Conservation (phyloP, 208 protist species). For the Hexamita inflata region DNA sequence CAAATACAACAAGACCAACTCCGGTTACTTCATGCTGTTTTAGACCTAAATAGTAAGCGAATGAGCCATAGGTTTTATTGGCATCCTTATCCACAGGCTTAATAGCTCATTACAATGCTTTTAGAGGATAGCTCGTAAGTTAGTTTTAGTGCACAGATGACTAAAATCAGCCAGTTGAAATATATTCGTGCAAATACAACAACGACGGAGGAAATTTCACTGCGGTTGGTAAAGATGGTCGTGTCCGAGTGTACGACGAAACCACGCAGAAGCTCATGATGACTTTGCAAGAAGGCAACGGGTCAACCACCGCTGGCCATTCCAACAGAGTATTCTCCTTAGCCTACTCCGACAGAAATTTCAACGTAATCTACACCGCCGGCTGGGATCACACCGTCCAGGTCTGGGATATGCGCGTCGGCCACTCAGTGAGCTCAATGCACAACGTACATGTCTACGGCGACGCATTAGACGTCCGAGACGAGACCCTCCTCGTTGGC, state of each 20-base stretch:
- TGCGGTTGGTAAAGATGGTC: constrained; percentile 46
- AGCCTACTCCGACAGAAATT: constrained; percentile 46
- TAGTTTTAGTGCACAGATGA: no score
- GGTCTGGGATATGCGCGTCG: constrained; percentile 60
- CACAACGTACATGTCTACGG: constrained; percentile 50
- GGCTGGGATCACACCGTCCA: constrained; percentile 67
- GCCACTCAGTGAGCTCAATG: constrained; percentile 52
- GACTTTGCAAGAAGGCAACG: constrained; percentile 44
- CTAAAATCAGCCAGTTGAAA: constrained; percentile 44
- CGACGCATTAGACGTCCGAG: constrained; percentile 57
- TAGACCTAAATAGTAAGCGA: constrained; percentile 31
- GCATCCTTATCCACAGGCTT: constrained; percentile 24
- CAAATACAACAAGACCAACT: background rate
- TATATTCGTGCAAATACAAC: constrained; percentile 43
- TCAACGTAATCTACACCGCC: constrained; percentile 50
- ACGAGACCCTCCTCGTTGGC: constrained; percentile 51
- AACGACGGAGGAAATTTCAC: constrained; percentile 39
- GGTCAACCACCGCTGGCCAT: constrained; percentile 43
- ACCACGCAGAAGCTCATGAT: constrained; percentile 40
- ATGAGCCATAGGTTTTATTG: constrained; percentile 25
- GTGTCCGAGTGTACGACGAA: constrained; percentile 45
- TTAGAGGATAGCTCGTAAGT: constrained; percentile 37
- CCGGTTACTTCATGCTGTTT: background rate
- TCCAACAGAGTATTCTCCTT: constrained; percentile 62
- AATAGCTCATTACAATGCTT: constrained; percentile 45